Base-by-base conservation (phyloP, 2,329 filamentous ascomycete species). In the Lachnum nothofagi region DNA sequence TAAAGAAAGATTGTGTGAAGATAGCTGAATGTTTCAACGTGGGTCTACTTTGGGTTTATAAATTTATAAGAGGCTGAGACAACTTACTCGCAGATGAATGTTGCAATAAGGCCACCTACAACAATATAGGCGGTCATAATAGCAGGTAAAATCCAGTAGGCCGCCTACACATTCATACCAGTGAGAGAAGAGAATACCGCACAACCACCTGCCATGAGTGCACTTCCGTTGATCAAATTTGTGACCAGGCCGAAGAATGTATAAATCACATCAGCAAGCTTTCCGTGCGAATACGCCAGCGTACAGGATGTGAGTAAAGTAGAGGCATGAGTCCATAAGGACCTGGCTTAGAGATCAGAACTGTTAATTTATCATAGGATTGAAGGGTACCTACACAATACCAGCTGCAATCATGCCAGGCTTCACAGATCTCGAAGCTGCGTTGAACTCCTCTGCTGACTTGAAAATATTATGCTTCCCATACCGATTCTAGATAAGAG, bases 1-100 rank as follows among this genome's bases (percentile, higher is more conserved):
- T 49, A 44, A n/a, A 55, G 19, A 22, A 52, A 44, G 10, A 50
- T 35, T 17, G 49, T 52, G 16, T 52, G 49, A 3, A 42, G 17
- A 22, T 42, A 51, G 20, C 46, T 24, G 31, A 31, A 27, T 23
- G 14, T 17, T 16, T 29, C 10, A 40, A 20, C 17, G 4, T 10
- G 39, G n/a, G 12, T 31, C 20, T n/a, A n/a, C n/a, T n/a, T n/a
- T n/a, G n/a, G n/a, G n/a, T n/a, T n/a, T n/a, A n/a, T n/a, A n/a
- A n/a, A n/a, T n/a, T n/a, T n/a, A n/a, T n/a, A n/a, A n/a, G n/a
- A n/a, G n/a, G n/a, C n/a, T 27, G 24, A 20, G n/a, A 45, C 8
- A n/a, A 49, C 31, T 40, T 24, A 27, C 38, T 41, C 38, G 38
- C 23, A 40, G 14, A 50, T 25, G 20, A 46, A 46, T 5, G 48